Conservation (phyloP, 805 yeast species). For the Phaffomyces antillensis region DNA sequence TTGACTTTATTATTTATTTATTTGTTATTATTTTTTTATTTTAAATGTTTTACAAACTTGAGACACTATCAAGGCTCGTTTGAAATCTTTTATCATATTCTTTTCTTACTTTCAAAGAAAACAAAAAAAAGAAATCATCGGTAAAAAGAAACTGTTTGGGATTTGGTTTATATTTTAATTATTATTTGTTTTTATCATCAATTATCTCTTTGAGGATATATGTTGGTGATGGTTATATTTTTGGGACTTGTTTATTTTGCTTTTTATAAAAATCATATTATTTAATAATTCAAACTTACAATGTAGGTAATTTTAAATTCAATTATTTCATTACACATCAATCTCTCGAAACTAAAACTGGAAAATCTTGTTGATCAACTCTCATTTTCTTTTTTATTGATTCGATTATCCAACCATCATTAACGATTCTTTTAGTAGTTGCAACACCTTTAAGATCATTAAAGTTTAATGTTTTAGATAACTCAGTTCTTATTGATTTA, state of each 20-base stretch:
- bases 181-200: neutral
- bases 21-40: neutral
- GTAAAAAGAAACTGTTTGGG: neutral
- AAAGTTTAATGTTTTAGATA: conserved; percentile 5
- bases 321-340: neutral
- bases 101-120: neutral
- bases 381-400: conserved; percentile 26
- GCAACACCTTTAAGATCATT: neutral
- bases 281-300: no score
- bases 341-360: conserved; percentile 4
- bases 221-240: no score
- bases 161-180: neutral
- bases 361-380: conserved; percentile 28
- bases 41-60: conserved; percentile 2
- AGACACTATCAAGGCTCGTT: conserved; percentile 7
- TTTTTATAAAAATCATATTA: neutral
- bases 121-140: neutral
- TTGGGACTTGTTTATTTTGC: neutral
- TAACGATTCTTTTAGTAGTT: conserved; percentile 4
- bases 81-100: neutral
- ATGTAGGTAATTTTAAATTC: neutral
- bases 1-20: neutral
- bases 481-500: conserved; percentile 5
- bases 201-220: no score
- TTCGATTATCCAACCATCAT: conserved; percentile 28